These are phyloP conservation scores for Suillus subaureus DNA, from an alignment of 768 basidiomycete species.

Conservation along the genomic window DNA sequence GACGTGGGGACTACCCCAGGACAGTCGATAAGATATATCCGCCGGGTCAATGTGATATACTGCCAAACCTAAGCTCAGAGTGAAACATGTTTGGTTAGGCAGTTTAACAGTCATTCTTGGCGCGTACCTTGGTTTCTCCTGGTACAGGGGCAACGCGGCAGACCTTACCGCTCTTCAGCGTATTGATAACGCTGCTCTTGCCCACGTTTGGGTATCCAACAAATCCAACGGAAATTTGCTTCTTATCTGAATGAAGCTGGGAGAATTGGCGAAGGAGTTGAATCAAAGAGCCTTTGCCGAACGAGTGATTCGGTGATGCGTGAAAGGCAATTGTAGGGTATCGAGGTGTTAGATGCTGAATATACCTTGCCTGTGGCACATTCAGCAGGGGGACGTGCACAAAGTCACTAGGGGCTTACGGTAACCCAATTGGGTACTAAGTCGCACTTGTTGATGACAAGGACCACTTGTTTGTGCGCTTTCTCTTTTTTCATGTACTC, in stretches of 20 bases:
- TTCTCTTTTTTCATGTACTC: slow-evolving; percentile 96
- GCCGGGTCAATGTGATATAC: slow-evolving; percentile 94
- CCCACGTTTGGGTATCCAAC: slow-evolving; percentile 99
- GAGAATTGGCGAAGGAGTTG: slow-evolving; percentile 96
- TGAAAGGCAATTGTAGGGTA: slow-evolving; percentile 99
- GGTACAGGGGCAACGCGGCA: slow-evolving; percentile 96
- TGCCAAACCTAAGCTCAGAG: slow-evolving; percentile 78
- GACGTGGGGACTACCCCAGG: slow-evolving; percentile 97
- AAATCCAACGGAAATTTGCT: slow-evolving; percentile 98
- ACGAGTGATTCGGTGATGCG: slow-evolving; percentile 98
- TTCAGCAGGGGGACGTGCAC: slow-evolving; percentile 1
- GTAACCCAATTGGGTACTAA: slow-evolving; percentile 99
- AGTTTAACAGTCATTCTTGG: background rate
- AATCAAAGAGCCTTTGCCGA: slow-evolving; percentile 98
- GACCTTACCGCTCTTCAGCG: slow-evolving; percentile 96
- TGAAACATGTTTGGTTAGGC: background rate
- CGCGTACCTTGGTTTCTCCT: slow-evolving; percentile 85
- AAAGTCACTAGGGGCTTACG: slow-evolving; percentile 49
- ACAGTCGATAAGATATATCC: slow-evolving; percentile 99
- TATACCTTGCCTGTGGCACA: slow-evolving; percentile 79
- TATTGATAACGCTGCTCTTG: slow-evolving; percentile 97
- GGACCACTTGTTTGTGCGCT: slow-evolving; percentile 94
- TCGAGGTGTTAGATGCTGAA: slow-evolving; percentile 90
- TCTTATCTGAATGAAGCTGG: slow-evolving; percentile 96
- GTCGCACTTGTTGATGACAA: slow-evolving; percentile 98